phyloP scores from a whole-genome alignment of 2,329 filamentous ascomycete genomes.

The Ceratocystiopsis sp. region DNA sequence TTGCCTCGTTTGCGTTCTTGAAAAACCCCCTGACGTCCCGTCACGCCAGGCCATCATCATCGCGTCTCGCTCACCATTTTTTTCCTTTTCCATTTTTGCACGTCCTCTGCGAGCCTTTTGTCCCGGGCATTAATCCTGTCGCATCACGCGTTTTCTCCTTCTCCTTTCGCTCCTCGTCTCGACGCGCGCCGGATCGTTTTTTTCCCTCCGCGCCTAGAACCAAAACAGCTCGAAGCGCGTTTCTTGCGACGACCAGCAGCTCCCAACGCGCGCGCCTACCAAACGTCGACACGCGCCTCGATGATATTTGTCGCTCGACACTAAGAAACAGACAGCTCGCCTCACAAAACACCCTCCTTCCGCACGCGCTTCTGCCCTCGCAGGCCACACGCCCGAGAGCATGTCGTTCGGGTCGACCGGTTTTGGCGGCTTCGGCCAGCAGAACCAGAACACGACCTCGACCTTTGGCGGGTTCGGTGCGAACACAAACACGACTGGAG shows the following conservation, averaged over 20 bases:
- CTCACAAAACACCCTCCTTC: not conserved
- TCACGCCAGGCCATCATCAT: not conserved
- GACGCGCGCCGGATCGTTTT: not conserved
- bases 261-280: not conserved
- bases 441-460: slow-evolving; percentile 23
- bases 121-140: not conserved
- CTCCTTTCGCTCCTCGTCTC: not conserved
- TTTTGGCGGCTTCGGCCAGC: slow-evolving; percentile 42
- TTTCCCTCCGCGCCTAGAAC: not conserved
- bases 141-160: no score
- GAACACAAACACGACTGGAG: slow-evolving; percentile 24
- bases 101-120: not conserved
- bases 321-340: no score
- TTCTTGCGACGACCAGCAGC: not conserved
- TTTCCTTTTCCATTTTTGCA: not conserved
- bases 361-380: not conserved
- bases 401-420: slow-evolving; percentile 39
- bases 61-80: not conserved
- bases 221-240: no score
- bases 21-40: not conserved
- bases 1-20: not conserved
- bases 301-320: no score
- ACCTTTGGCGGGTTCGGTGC: slow-evolving; percentile 43
- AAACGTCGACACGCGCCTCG: no score
- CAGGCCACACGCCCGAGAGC: slow-evolving; percentile 10